Base-by-base conservation (phyloP, 768 basidiomycete genomes). In the Lentinula lateritia region DNA sequence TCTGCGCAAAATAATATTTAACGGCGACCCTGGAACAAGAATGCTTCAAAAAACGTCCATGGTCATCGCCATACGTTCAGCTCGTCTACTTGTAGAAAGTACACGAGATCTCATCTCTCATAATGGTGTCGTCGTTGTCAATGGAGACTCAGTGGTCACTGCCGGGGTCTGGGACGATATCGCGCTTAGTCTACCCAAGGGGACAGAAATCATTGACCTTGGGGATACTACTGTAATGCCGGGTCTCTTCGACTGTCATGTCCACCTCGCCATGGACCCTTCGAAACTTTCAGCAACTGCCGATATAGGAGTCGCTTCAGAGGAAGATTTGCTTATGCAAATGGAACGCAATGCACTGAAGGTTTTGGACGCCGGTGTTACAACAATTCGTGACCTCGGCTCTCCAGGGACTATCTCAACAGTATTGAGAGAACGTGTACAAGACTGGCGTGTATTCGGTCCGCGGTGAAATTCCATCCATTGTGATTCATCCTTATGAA, bases 181-280 rank as follows among this genome's bases (percentile, higher is more conserved):
- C 18, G 42, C 20, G 6, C 16, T 20, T 20, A 59, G 5, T 32
- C 13, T 59, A 18, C 28, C 58, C 9, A 15, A 41, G 20, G 41
- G 35, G 6, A 50, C 58, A 10, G 45, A 46, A 34, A 34, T 48
- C 20, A 59, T 38, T 9, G 58, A 59, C 32, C 23, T 59, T 5
- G 58, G 58, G 35, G 45, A 59, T 35, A 20, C 23, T 6, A 59
- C 58, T 6, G 35, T 59, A 38, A 50, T 59, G n/a, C 58, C 58
- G 13, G 58, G 58, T 34, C 35, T 59, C 18, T 45, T 59, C 18
- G 58, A 59, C 15, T 59, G 58, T n/a, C 58, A 59, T 12, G 58
- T 59, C 34, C 58, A 59, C 38, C 58, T 59, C 13, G 39, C 42
- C 3, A 28, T 59, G 42, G 58, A 59, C 9, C 58, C 58, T 28